Percentiles rank a stretch among this genome's conserved stretches.
Evolutionary conservation across 768 basidiomycete species (phyloP).

Genomic region (Mycena rosella): DNA sequence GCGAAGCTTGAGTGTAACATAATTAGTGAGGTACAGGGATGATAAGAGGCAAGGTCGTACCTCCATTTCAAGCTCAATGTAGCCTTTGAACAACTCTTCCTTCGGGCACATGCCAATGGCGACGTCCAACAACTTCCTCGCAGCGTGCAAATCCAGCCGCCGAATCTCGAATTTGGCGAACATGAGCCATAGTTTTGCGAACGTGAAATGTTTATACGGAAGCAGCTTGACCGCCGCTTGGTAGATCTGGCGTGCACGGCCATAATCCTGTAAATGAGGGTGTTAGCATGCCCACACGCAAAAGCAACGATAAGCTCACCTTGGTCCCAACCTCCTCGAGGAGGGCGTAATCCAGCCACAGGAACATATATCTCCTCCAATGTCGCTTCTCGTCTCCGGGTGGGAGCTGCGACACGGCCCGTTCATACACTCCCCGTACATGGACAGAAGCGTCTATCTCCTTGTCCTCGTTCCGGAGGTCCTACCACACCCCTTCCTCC

Average conservation of each 20-base stretch:
- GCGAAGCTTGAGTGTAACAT: slow-evolving; percentile 62
- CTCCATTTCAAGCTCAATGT: slow-evolving; percentile 94
- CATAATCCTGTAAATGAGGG: slow-evolving; percentile 71
- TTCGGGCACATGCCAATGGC: slow-evolving; percentile 98
- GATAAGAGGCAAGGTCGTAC: slow-evolving; percentile 62
- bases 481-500: slow-evolving; percentile 88
- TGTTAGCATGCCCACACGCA: background rate
- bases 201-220: slow-evolving; percentile 97
- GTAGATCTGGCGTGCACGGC: slow-evolving; percentile 90
- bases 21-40: no score
- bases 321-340: slow-evolving; percentile 98
- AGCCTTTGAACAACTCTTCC: slow-evolving; percentile 94
- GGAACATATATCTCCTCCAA: slow-evolving; percentile 90
- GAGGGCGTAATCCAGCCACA: slow-evolving; percentile 95
- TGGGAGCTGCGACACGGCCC: slow-evolving; percentile 95
- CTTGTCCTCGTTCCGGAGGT: slow-evolving; percentile 84
- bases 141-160: slow-evolving; percentile 82
- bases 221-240: slow-evolving; percentile 90
- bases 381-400: slow-evolving; percentile 94
- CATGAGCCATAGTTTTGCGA: slow-evolving; percentile 95
- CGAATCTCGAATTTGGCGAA: slow-evolving; percentile 95
- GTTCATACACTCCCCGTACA: slow-evolving; percentile 94
- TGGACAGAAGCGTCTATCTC: slow-evolving; percentile 70
- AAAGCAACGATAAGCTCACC: slow-evolving; percentile 58
- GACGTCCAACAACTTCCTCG: slow-evolving; percentile 89